A percentile compares a stretch with the other conserved stretches of the same genome.
These are phyloP conservation scores for Annulohypoxylon moriforme DNA, from an alignment of 495 filamentous ascomycete genomes.

Conservation along the genomic window DNA sequence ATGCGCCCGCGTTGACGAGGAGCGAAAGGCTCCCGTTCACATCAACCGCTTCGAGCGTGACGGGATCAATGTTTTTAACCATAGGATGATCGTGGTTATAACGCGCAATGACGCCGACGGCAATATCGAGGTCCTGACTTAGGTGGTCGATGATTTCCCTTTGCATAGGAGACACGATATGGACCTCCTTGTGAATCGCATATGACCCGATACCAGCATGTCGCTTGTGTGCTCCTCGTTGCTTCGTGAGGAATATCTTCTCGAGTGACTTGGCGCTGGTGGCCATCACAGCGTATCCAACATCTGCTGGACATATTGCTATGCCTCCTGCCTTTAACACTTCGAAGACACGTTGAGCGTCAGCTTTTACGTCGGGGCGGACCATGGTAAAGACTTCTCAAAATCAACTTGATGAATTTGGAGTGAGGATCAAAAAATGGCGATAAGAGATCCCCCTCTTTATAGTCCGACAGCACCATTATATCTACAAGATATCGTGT, in stretches of 20 bases:
- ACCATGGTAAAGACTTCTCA: not conserved
- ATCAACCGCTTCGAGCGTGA: not conserved
- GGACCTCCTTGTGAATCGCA: slow-evolving; percentile 5
- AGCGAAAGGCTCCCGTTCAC: slow-evolving; percentile 7
- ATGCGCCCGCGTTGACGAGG: not conserved
- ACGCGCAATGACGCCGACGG: not conserved
- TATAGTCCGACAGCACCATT: not conserved
- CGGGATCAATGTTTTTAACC: slow-evolving; percentile 11
- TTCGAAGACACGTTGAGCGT: slow-evolving; percentile 4
- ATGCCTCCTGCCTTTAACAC: slow-evolving; percentile 5
- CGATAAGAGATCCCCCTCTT: not conserved
- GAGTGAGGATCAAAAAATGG: too few relatives aligned
- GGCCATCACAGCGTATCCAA: slow-evolving; percentile 4
- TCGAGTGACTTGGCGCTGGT: slow-evolving; percentile 4
- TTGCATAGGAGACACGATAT: not conserved
- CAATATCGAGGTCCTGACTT: slow-evolving; percentile 10
- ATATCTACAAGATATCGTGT: not conserved
- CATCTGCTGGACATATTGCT: slow-evolving; percentile 9
- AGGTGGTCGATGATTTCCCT: slow-evolving; percentile 4
- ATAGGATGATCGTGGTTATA: not conserved
- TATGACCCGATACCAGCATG: slow-evolving; percentile 9
- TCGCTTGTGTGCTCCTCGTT: slow-evolving; percentile 3
- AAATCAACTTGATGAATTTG: not conserved
- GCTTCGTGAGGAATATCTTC: slow-evolving; percentile 11
- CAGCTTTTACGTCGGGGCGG: slow-evolving; percentile 3